These are phyloP conservation scores for Aspergillus sp. DNA, from an alignment of 2,329 filamentous ascomycete species.

Conservation along the genomic window DNA sequence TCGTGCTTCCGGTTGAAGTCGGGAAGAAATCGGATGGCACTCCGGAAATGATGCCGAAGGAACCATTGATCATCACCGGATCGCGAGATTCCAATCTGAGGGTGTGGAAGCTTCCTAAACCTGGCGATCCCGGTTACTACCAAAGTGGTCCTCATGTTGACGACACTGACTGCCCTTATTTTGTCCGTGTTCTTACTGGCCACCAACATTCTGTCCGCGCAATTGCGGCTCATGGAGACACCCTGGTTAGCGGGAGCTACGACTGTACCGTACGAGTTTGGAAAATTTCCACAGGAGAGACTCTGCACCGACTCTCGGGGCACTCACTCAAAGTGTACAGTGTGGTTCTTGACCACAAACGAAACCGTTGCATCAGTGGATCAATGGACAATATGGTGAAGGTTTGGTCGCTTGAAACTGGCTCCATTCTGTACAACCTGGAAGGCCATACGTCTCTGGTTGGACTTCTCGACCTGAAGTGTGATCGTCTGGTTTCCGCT, in stretches of 20 bases:
- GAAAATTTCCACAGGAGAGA: conserved; percentile 95
- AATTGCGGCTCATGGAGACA: conserved; percentile 93
- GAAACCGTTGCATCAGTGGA: conserved; percentile 94
- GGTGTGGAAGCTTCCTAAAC: conserved; percentile 90
- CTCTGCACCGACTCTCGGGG: conserved; percentile 79
- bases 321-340: conserved; percentile 96
- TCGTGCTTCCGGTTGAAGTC: conserved; percentile 82
- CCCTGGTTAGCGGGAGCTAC: conserved; percentile 95
- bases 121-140: conserved; percentile 75
- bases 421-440: conserved; percentile 81
- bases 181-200: conserved; percentile 82
- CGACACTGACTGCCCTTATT: conserved; percentile 87
- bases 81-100: conserved; percentile 92
- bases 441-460: conserved; percentile 93
- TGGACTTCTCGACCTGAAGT: conserved; percentile 84
- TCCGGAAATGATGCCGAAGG: conserved; percentile 86
- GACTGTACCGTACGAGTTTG: conserved; percentile 94
- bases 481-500: conserved; percentile 89
- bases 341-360: conserved; percentile 87
- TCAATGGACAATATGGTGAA: conserved; percentile 99
- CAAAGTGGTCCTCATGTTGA: conserved; percentile 75
- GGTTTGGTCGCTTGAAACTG: conserved; percentile 92
- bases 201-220: conserved; percentile 94
- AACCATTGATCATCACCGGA: conserved; percentile 95
- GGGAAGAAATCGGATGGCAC: conserved; percentile 73